phyloP scores from a whole-genome alignment of 768 basidiomycete species.

The Lentinula sp. region DNA sequence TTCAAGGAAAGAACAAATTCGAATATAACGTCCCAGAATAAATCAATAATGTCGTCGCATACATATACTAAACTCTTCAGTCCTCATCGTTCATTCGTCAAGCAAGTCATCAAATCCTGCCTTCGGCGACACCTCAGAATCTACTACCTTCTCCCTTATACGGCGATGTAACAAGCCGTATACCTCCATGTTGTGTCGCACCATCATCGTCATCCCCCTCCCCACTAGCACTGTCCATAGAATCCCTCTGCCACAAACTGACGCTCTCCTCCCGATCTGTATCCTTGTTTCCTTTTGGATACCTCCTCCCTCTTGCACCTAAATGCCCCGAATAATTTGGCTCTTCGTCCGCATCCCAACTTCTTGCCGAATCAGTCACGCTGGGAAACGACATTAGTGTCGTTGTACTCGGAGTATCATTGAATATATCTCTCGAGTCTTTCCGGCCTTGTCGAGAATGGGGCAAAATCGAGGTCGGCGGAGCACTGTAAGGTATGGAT shows the following conservation, averaged over 20 bases:
- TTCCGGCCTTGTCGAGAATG: conserved; percentile 18
- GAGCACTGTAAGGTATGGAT: conserved; percentile 20
- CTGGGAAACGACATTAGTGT: conserved; percentile 39
- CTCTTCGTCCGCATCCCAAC: conserved; percentile 29
- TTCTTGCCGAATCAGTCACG: conserved; percentile 44
- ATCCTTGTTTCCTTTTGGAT: conserved; percentile 40
- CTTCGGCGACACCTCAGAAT: neutral
- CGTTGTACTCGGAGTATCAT: conserved; percentile 15
- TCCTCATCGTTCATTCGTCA: neutral
- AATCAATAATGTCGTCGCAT: neutral
- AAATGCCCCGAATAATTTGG: conserved; percentile 13
- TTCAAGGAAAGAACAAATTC: neutral
- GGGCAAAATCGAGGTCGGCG: conserved; percentile 23
- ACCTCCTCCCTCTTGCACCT: conserved; percentile 30
- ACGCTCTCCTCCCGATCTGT: conserved; percentile 61
- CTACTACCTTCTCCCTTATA: neutral
- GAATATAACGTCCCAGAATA: neutral
- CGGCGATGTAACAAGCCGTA: conserved; percentile 27
- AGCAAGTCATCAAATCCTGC: too few relatives aligned
- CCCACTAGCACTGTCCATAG: conserved; percentile 17
- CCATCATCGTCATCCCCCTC: conserved; percentile 9
- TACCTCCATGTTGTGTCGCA: conserved; percentile 20
- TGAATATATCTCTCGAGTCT: conserved; percentile 34
- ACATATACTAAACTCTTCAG: neutral
- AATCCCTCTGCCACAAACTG: conserved; percentile 38